Percentiles rank a stretch among this genome's conserved stretches.
phyloP scores from a whole-genome alignment of 257 asterid species.

The Plectranthus barbatus region DNA sequence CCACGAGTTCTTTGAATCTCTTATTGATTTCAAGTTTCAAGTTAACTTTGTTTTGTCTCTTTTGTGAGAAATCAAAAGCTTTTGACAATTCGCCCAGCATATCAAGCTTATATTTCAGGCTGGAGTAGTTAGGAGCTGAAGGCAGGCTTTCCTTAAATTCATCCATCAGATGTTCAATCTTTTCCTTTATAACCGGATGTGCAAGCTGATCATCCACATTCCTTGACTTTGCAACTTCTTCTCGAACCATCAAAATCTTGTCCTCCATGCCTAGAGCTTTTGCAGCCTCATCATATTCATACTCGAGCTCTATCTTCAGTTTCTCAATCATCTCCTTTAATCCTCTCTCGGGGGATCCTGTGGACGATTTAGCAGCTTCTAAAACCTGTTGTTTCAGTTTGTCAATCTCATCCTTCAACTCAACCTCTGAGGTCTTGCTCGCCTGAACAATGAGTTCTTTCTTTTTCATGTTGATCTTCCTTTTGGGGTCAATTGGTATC shows the following conservation, averaged over 20 bases:
- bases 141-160: slow-evolving; percentile 54
- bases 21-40: slow-evolving; percentile 43
- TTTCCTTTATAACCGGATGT: slow-evolving; percentile 41
- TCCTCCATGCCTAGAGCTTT: slow-evolving; percentile 58
- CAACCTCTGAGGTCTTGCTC: slow-evolving; percentile 36
- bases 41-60: slow-evolving; percentile 28
- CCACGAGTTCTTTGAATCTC: slow-evolving; percentile 41
- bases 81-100: slow-evolving; percentile 47
- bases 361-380: slow-evolving; percentile 39
- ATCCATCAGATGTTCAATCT: slow-evolving; percentile 42
- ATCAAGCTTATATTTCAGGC: slow-evolving; percentile 46
- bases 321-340: slow-evolving; percentile 43
- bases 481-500: slow-evolving; percentile 53
- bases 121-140: slow-evolving; percentile 55
- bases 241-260: slow-evolving; percentile 42
- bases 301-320: slow-evolving; percentile 47
- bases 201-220: slow-evolving; percentile 38
- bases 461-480: slow-evolving; percentile 60
- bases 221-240: slow-evolving; percentile 53
- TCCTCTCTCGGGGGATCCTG: slow-evolving; percentile 24
- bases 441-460: slow-evolving; percentile 44
- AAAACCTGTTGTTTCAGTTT: slow-evolving; percentile 45
- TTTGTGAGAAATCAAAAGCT: slow-evolving; percentile 26
- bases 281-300: slow-evolving; percentile 59
- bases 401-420: slow-evolving; percentile 54